A percentile compares a stretch with the other conserved stretches of the same genome.
Conservation (phyloP, 2,329 filamentous ascomycete species). For the Penicillium sp. region DNA sequence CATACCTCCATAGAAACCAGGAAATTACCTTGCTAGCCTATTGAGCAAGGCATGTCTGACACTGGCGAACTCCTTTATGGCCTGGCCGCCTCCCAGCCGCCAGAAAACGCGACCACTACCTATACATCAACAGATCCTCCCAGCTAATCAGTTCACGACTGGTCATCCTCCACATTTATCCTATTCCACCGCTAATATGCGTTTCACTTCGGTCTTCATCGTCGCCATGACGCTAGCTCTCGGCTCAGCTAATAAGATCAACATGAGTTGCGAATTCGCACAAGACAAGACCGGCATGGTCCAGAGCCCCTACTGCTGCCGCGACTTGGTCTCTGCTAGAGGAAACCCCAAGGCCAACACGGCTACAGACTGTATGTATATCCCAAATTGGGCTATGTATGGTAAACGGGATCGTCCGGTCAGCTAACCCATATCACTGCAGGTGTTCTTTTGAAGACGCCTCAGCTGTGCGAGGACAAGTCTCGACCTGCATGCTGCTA, state of each 20-base stretch:
- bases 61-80: constrained; percentile 9
- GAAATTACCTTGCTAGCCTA: constrained; percentile 5
- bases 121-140: neutral
- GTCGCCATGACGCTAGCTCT: constrained; percentile 17
- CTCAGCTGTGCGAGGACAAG: constrained; percentile 26
- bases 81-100: constrained; percentile 4
- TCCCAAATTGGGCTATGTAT: neutral
- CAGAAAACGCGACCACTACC: neutral
- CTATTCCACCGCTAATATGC: constrained; percentile 15
- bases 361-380: constrained; percentile 26
- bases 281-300: constrained; percentile 27
- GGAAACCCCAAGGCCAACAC: constrained; percentile 22
- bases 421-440: constrained; percentile 7
- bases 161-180: neutral
- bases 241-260: constrained; percentile 21
- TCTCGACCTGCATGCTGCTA: constrained; percentile 34
- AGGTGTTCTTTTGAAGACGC: constrained; percentile 16
- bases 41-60: constrained; percentile 14
- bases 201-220: constrained; percentile 16
- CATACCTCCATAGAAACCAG: constrained; percentile 10
- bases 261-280: constrained; percentile 29
- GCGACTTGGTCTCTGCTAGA: constrained; percentile 18
- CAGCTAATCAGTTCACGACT: neutral
- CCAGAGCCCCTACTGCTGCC: constrained; percentile 33
- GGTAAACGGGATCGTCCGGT: neutral